phyloP scores from a whole-genome alignment of 2,329 filamentous ascomycete species.

The Hypoxylon rubiginosum region DNA sequence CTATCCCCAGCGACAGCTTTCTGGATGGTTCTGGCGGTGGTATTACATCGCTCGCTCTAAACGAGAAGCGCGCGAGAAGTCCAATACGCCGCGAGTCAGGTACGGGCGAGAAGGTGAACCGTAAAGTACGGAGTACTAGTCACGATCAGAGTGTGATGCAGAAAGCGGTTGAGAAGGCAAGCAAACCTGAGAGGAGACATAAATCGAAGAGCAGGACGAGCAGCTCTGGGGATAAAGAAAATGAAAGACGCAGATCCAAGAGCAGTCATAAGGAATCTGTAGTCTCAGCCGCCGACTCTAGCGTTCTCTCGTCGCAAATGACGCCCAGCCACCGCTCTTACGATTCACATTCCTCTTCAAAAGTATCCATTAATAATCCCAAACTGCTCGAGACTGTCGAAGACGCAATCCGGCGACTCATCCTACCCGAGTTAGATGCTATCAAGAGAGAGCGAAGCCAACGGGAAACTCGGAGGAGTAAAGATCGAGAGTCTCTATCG shows the following conservation, averaged over 20 bases:
- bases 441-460: slow-evolving; percentile 91
- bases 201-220: slow-evolving; percentile 65
- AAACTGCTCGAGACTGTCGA: slow-evolving; percentile 92
- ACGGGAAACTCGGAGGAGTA: slow-evolving; percentile 67
- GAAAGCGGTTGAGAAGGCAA: slow-evolving; percentile 55
- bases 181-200: slow-evolving; percentile 64
- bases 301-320: slow-evolving; percentile 66
- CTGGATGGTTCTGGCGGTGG: slow-evolving; percentile 70
- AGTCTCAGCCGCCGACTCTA: slow-evolving; percentile 67
- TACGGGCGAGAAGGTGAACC: slow-evolving; percentile 59
- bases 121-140: slow-evolving; percentile 60
- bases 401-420: slow-evolving; percentile 89
- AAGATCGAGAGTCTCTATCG: slow-evolving; percentile 71
- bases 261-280: slow-evolving; percentile 66
- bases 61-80: slow-evolving; percentile 59
- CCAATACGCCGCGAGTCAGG: slow-evolving; percentile 58
- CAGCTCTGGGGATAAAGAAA: slow-evolving; percentile 62
- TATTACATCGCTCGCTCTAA: slow-evolving; percentile 53
- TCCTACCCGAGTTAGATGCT: slow-evolving; percentile 90
- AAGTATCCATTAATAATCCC: slow-evolving; percentile 90
- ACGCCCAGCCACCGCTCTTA: slow-evolving; percentile 68
- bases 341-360: slow-evolving; percentile 68
- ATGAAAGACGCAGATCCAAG: slow-evolving; percentile 65
- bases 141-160: slow-evolving; percentile 57
- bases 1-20: slow-evolving; percentile 74